Evolutionary conservation across 805 yeast genomes (phyloP), one percentile per base, ranked within the genome.

Genomic region (Ogataea nakhonphanomensis): DNA sequence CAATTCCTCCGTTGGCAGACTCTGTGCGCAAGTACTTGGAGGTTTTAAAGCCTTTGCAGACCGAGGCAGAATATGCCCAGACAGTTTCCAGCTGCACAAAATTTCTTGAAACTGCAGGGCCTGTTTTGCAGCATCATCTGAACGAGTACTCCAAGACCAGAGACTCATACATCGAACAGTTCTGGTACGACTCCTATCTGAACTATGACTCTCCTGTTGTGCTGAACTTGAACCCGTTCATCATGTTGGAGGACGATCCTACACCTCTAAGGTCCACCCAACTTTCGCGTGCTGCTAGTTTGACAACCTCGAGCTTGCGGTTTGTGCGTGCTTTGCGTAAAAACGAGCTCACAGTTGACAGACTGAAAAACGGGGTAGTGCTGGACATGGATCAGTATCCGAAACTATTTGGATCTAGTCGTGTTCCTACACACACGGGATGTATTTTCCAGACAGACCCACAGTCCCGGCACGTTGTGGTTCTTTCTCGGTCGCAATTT

Each of bases 381-480:
- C 69, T 89, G 37, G 88, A 91, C 64, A 89, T 89, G 97, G 91
- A 87, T 58, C 97, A 89, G 62, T 89, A 88, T 65, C 76, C 83
- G 14, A 81, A 85, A 61, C 67, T 89, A 44, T 89, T 89, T 66
- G 97, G 95, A 2, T 81, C 95, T 21, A 75, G 95, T 3, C 71
- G 97, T 58, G 83, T 89, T 46, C 96, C 97, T 33, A 82, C 93
- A 1, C 71, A 73, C 15, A 71, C 76, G 2, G 95, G 95, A 3
- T 89, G 97, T 61, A 78, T 84, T 41, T 79, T 89, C 80, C 95
- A 88, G 62, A 76, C 86, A 1, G 95, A 86, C 61, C 58, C 71
- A 7, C 69, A 78, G 8, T 79, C 93, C 1, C 84, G 79, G 54
- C 96, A 89, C 61, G 78, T 89, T 26, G 81, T 88, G 8, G 90